Base-by-base conservation (phyloP, 352 stramenopile species). In the Hyphochytrium catenoides region DNA sequence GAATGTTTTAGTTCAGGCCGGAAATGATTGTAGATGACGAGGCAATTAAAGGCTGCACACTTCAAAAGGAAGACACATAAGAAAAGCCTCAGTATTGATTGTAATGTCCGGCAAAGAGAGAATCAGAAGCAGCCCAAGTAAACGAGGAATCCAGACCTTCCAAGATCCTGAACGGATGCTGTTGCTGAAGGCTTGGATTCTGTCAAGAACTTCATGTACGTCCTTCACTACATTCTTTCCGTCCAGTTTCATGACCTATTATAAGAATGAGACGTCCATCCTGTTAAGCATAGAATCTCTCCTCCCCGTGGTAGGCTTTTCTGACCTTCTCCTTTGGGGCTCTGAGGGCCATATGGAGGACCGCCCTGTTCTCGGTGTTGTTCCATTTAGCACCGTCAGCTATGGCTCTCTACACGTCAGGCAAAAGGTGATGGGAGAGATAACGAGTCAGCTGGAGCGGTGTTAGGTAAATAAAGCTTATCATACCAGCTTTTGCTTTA, bases 261-360 rank as follows among this genome's bases (percentile, higher is more conserved):
- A n/a, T n/a, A n/a, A n/a, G n/a, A n/a, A n/a, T n/a, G n/a, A n/a
- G n/a, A n/a, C n/a, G n/a, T n/a, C n/a, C n/a, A n/a, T n/a, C n/a
- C n/a, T n/a, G n/a, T n/a, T n/a, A n/a, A n/a, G n/a, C n/a, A n/a
- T n/a, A n/a, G n/a, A n/a, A n/a, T n/a, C n/a, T n/a, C n/a, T n/a
- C n/a, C n/a, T n/a, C n/a, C n/a, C n/a, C n/a, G n/a, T n/a, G n/a
- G n/a, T n/a, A n/a, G n/a, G n/a, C n/a, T n/a, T n/a, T 23, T 39
- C 7, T 21, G 37, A 49, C 46, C 44, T 83, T 55, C 34, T 51
- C 61, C 31, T 56, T 70, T 35, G 45, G 81, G 46, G 83, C 78
- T 17, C 91, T 68, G 38, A 98, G 59, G 3, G 88, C 75, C 50
- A 95, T 87, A 65, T 98, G 91, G 47, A 95, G 65, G 11, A 96